Conservation (phyloP, 495 filamentous ascomycete genomes). For the Annulohypoxylon nitens region DNA sequence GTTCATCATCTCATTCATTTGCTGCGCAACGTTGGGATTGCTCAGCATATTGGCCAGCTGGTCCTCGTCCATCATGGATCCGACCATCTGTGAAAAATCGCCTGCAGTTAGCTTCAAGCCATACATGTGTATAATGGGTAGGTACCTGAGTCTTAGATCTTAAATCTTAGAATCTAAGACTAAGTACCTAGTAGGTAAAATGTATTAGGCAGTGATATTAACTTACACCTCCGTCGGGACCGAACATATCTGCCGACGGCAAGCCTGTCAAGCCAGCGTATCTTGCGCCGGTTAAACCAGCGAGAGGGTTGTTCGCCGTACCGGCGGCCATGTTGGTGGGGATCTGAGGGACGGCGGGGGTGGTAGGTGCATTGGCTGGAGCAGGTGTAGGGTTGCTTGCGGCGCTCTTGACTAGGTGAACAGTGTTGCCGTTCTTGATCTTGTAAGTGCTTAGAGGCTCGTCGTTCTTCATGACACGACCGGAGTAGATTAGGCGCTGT, state of each 20-base stretch:
- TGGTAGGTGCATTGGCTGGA: conserved; percentile 65
- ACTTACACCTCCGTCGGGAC: conserved; percentile 96
- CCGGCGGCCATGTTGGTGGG: conserved; percentile 93
- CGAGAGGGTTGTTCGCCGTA: conserved; percentile 89
- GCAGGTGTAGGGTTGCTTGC: conserved; percentile 85
- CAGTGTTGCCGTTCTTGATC: conserved; percentile 94
- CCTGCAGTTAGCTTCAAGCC: conserved; percentile 46
- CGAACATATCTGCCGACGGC: conserved; percentile 90
- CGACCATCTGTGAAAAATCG: conserved; percentile 79
- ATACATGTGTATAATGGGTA: not conserved
- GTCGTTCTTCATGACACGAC: conserved; percentile 92
- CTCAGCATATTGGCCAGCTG: conserved; percentile 85
- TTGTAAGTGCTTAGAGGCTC: conserved; percentile 89
- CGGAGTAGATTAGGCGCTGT: conserved; percentile 97
- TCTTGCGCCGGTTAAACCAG: conserved; percentile 90
- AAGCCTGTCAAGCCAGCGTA: conserved; percentile 94
- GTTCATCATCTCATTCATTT: conserved; percentile 92
- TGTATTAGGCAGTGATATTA: not conserved
- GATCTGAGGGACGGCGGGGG: conserved; percentile 69
- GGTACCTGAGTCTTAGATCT: no score
- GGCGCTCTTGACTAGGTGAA: conserved; percentile 96
- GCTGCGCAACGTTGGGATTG: conserved; percentile 83
- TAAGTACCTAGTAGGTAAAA: not conserved
- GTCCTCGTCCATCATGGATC: conserved; percentile 80
- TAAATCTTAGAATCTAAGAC: no score